Conservation (phyloP, 768 basidiomycete species). For the Boletus pseudopeckii region DNA sequence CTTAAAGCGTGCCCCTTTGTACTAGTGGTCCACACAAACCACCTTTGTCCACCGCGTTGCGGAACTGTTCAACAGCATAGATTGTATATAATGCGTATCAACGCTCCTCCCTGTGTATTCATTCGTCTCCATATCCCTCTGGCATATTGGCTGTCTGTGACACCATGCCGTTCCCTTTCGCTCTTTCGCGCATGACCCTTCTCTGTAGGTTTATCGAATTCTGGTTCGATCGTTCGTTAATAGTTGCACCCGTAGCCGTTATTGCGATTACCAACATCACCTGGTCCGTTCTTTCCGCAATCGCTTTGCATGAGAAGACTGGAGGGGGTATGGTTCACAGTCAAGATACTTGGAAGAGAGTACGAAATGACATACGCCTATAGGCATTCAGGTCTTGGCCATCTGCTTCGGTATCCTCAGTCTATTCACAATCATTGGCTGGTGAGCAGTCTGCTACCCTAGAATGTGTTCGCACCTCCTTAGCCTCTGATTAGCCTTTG, state of each 20-base stretch:
- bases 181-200: conserved; percentile 16
- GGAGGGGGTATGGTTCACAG: conserved; percentile 19
- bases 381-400: conserved; percentile 23
- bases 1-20: conserved; percentile 2
- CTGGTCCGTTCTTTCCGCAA: conserved; percentile 14
- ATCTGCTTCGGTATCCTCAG: conserved; percentile 11
- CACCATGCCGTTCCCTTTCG: conserved; percentile 26
- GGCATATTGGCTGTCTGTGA: conserved; percentile 20
- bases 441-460: conserved; percentile 11
- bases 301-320: conserved; percentile 19
- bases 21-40: conserved; percentile 3
- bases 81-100: conserved; percentile 14
- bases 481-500: conserved; percentile 7
- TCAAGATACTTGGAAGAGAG: not conserved
- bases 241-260: conserved; percentile 9
- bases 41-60: conserved; percentile 8
- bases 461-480: not conserved
- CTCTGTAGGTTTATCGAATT: conserved; percentile 15
- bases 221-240: not conserved
- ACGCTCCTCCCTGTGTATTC: conserved; percentile 1
- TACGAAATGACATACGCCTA: not conserved
- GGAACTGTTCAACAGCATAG: not conserved
- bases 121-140: conserved; percentile 3
- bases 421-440: conserved; percentile 13
- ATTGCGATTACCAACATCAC: conserved; percentile 13